Conservation (phyloP, 257 asterid genomes). For the Prunella vulgaris region DNA sequence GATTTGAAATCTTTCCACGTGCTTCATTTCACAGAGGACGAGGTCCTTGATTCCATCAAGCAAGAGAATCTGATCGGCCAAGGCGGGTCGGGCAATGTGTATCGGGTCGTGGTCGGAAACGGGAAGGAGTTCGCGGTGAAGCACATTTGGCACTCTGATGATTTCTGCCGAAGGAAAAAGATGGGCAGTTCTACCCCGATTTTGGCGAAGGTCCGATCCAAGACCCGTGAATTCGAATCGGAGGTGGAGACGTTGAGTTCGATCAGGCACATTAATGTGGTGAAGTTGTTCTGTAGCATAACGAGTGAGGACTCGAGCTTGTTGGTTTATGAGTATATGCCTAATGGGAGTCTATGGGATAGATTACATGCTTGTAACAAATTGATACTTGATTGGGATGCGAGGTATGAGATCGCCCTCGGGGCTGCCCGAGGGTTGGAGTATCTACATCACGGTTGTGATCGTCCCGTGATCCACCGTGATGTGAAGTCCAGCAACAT, state of each 20-base stretch:
- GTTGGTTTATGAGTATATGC: constrained; percentile 90
- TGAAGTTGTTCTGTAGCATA: constrained; percentile 73
- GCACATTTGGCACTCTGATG: constrained; percentile 57
- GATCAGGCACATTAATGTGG: constrained; percentile 78
- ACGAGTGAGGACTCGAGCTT: constrained; percentile 83
- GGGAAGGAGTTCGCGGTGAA: constrained; percentile 64
- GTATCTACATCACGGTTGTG: constrained; percentile 82
- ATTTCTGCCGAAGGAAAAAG: constrained; percentile 16
- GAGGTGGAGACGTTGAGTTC: constrained; percentile 82
- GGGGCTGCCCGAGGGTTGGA: constrained; percentile 89
- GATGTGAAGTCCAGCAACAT: constrained; percentile 95
- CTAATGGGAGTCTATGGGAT: constrained; percentile 92
- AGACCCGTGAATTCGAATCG: constrained; percentile 56
- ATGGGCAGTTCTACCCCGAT: constrained; percentile 41
- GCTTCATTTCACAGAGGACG: constrained; percentile 61
- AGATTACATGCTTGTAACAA: constrained; percentile 53
- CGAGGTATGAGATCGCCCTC: constrained; percentile 68
- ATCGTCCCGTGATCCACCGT: constrained; percentile 70
- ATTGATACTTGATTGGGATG: constrained; percentile 63
- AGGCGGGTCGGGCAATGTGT: constrained; percentile 88
- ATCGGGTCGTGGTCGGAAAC: constrained; percentile 36
- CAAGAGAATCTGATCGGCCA: constrained; percentile 68
- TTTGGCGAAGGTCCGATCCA: constrained; percentile 32
- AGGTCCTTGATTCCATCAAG: constrained; percentile 66
- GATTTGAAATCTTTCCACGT: constrained; percentile 64